Base-by-base conservation (phyloP, 805 yeast species). In the Pichia californica region DNA sequence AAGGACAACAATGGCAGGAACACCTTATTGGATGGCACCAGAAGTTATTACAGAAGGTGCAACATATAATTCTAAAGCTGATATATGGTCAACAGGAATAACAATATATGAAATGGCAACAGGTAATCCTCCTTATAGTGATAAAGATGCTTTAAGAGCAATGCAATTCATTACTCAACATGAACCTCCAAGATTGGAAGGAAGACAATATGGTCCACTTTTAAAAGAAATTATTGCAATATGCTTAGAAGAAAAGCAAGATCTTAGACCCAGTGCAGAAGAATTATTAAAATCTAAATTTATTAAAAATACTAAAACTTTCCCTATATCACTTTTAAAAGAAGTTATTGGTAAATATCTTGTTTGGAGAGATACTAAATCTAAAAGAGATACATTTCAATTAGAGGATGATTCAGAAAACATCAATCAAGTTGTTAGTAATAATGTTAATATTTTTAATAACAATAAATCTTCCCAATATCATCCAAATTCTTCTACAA, bases 11-110 rank as follows among this genome's bases (percentile, higher is more conserved):
- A 88, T 94, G 78, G 98, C 96, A 0, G 95, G 95, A 7, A 85
- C 95, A 0, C 94, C 94, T 0, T 93, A 88, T 59, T 93, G 99
- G 99, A 93, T 93, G 99, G 97, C 99, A 0, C 99, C 99, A 0
- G 99, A 91, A 62, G 99, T 91, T 27, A 91, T 91, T 31, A 75
- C 86, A 66, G 97, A 91, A 62, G 95, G 94, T 32, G 84, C 83
- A 14, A 74, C 82, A 8, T 85, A 93, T 69, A 95, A 86, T 61
- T 76, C 82, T 35, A 89, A 83, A 63, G 99, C 95, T 1, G 99
- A 93, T 62, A 86, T 93, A 7, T 93, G 99, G 99, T 89, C 98
- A 0, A 63, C 91, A 38, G 99, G 99, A 14, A 87, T 93, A 48
- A 91, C 99, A 0, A 71, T 88, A 8, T 93, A 81, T 64, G 99